Conservation (phyloP, 306 rosid genomes). For the Lathyrus oleraceus region DNA sequence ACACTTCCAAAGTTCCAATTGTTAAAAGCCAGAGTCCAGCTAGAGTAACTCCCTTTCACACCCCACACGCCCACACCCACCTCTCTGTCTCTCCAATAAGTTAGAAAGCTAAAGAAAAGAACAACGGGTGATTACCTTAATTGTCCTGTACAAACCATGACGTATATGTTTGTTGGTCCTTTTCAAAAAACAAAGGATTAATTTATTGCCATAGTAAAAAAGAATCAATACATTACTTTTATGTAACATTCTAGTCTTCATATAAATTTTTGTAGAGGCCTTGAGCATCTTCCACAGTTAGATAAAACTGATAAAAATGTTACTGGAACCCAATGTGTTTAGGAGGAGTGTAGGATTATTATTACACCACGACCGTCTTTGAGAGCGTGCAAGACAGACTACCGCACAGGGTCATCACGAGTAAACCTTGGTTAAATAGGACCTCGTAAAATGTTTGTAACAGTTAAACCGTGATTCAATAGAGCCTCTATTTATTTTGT, state of each 20-base stretch:
- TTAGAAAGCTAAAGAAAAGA: conserved; percentile 38
- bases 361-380: background rate
- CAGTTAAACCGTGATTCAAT: too few relatives aligned
- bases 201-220: conserved; percentile 10
- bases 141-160: conserved; percentile 44
- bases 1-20: conserved; percentile 50
- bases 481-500: too few relatives aligned
- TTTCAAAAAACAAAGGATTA: conserved; percentile 15
- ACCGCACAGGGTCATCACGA: too few relatives aligned
- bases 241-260: conserved; percentile 17
- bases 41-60: conserved; percentile 35
- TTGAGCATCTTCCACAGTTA: conserved; percentile 28
- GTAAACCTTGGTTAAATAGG: too few relatives aligned
- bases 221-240: conserved; percentile 25
- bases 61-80: conserved; percentile 43
- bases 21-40: conserved; percentile 58
- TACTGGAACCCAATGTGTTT: background rate
- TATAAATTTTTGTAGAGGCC: conserved; percentile 30
- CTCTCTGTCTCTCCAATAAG: conserved; percentile 44
- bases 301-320: conserved; percentile 11
- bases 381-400: too few relatives aligned
- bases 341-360: background rate
- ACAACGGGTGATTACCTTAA: conserved; percentile 44
- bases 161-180: conserved; percentile 32
- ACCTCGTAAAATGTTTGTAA: too few relatives aligned